Conservation (phyloP, 2,329 filamentous ascomycete genomes). For the Cladobotryum mycophilum region DNA sequence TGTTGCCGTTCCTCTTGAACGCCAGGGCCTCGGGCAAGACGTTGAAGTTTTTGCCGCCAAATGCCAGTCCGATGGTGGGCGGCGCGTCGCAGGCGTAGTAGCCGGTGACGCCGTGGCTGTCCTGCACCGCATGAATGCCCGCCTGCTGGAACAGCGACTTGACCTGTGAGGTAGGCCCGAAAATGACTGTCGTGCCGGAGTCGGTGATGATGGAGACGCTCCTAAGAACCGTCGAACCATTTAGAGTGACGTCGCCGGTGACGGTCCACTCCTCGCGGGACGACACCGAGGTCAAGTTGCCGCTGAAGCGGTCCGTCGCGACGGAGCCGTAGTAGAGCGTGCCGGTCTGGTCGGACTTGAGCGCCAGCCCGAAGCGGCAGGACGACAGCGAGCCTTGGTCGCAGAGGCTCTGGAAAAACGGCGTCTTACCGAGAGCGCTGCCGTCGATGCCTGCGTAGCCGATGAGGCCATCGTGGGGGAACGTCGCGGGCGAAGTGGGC, state of each 20-base stretch:
- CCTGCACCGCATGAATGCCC: constrained; percentile 10
- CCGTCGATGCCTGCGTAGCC: constrained; percentile 12
- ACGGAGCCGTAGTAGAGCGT: constrained; percentile 16
- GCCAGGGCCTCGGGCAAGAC: constrained; percentile 14
- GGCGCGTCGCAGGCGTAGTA: constrained; percentile 14
- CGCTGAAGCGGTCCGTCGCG: constrained; percentile 9
- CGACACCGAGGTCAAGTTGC: constrained; percentile 6
- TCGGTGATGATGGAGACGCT: constrained; percentile 12
- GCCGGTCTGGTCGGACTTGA: constrained; percentile 15
- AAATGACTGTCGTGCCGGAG: constrained; percentile 15
- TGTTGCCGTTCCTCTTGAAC: constrained; percentile 12
- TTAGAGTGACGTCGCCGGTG: constrained; percentile 12
- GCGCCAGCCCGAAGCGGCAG: constrained; percentile 17
- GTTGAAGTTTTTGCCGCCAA: constrained; percentile 14
- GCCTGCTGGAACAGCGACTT: constrained; percentile 11
- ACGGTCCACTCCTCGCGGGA: constrained; percentile 8
- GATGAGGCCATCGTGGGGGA: constrained; percentile 16
- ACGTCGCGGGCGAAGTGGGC: constrained; percentile 11
- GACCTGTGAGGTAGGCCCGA: constrained; percentile 13
- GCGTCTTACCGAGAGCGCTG: constrained; percentile 6
- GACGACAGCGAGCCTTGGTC: constrained; percentile 11
- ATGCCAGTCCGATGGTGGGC: constrained; percentile 13
- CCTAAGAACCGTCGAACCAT: constrained; percentile 3
- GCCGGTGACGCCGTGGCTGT: constrained; percentile 11
- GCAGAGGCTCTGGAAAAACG: constrained; percentile 17